Percentiles rank a stretch among this genome's conserved stretches.
Evolutionary conservation across 805 yeast species (phyloP).

Genomic region (Pichia kluyveri): DNA sequence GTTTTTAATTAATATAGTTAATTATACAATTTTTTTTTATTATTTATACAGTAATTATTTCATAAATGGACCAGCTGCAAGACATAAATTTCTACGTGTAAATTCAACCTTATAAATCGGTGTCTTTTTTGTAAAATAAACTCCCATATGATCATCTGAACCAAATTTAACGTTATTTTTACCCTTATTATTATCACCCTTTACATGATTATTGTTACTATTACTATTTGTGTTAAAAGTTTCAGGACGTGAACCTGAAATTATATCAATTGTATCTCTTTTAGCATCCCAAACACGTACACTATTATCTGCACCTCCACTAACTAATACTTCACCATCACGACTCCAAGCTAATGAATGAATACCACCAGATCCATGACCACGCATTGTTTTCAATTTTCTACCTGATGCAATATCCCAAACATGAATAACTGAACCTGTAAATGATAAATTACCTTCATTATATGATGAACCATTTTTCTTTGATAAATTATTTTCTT

Average conservation of each 20-base stretch:
- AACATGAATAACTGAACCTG: constrained; percentile 59
- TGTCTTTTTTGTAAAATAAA: constrained; percentile 86
- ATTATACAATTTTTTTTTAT: no score
- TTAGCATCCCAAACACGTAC: constrained; percentile 96
- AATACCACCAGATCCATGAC: constrained; percentile 84
- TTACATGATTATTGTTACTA: not conserved
- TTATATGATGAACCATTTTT: not conserved
- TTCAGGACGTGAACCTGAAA: constrained; percentile 32
- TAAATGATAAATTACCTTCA: not conserved
- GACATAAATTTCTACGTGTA: constrained; percentile 80
- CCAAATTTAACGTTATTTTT: constrained; percentile 49
- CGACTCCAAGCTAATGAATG: constrained; percentile 76
- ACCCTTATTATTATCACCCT: not conserved
- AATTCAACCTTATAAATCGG: constrained; percentile 91
- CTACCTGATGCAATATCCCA: constrained; percentile 96
- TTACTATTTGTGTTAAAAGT: constrained; percentile 28
- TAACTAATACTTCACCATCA: constrained; percentile 83
- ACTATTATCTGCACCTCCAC: constrained; percentile 87
- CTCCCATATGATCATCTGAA: constrained; percentile 71
- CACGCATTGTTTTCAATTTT: constrained; percentile 81
- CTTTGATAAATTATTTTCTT: no score
- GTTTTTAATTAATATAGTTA: no score
- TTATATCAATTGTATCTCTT: constrained; percentile 61
- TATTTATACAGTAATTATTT: constrained; percentile 21
- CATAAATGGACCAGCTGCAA: constrained; percentile 85